Conservation (phyloP, 2,329 filamentous ascomycete species). For the Penicillium glabrum region DNA sequence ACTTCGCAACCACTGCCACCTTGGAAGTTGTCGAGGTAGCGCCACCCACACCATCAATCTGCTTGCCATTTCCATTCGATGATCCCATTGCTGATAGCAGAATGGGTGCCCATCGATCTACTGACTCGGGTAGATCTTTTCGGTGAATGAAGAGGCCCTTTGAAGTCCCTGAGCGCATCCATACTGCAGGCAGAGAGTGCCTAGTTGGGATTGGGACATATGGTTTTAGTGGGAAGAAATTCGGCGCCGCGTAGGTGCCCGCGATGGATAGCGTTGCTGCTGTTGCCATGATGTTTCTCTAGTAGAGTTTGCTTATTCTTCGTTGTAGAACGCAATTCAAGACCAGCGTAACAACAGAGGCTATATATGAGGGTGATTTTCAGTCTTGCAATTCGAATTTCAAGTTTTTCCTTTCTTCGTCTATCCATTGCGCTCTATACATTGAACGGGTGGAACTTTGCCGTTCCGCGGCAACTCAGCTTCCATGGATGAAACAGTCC, state of each 20-base stretch:
- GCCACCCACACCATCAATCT: slow-evolving; percentile 68
- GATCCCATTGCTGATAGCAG: slow-evolving; percentile 36
- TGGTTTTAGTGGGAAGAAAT: not conserved
- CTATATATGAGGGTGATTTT: not conserved
- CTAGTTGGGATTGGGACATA: not conserved
- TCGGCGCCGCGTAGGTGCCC: not conserved
- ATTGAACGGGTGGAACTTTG: not conserved
- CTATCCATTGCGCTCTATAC: not conserved
- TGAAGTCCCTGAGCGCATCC: slow-evolving; percentile 17
- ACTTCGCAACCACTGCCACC: slow-evolving; percentile 61
- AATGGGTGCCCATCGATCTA: slow-evolving; percentile 28
- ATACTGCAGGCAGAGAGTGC: slow-evolving; percentile 7
- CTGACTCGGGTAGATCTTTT: slow-evolving; percentile 29
- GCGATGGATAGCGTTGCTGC: not conserved
- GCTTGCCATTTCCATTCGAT: slow-evolving; percentile 42
- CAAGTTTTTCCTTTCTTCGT: not conserved
- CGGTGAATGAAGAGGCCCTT: slow-evolving; percentile 43
- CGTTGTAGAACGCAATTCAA: not conserved
- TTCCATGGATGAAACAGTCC: not conserved
- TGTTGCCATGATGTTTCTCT: not conserved
- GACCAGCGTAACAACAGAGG: not conserved
- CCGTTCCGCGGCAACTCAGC: slow-evolving; percentile 1
- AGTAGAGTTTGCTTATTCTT: not conserved
- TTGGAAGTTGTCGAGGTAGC: slow-evolving; percentile 68
- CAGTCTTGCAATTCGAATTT: not conserved